Conservation (phyloP, 768 basidiomycete genomes). For the Neoboletus magnificus region DNA sequence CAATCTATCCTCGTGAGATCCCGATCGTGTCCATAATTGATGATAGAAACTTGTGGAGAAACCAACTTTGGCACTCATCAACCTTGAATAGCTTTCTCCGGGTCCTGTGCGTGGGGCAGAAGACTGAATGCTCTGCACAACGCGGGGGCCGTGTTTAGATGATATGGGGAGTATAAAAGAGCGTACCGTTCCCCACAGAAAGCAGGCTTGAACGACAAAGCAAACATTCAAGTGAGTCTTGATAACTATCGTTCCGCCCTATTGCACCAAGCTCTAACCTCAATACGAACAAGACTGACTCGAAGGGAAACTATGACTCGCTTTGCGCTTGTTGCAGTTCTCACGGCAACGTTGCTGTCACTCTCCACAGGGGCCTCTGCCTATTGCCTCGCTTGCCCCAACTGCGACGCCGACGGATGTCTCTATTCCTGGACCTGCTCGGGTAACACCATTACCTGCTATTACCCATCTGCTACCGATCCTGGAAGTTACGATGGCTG, state of each 20-base stretch:
- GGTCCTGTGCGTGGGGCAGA: not conserved
- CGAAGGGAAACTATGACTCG: not conserved
- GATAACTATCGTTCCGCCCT: not conserved
- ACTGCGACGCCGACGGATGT: not conserved
- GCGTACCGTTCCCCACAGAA: not conserved
- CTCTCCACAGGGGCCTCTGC: not conserved
- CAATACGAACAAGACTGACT: not conserved
- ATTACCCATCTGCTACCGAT: not conserved
- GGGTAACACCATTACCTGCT: not conserved
- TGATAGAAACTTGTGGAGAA: not conserved
- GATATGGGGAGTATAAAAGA: not conserved
- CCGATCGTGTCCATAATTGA: not conserved
- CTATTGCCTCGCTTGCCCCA: not conserved
- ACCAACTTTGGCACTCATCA: not conserved
- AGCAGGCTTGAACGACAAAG: not conserved
- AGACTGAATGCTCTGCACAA: not conserved
- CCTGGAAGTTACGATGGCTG: constrained; percentile 1
- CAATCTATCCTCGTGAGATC: no score
- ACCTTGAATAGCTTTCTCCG: not conserved
- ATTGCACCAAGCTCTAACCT: not conserved
- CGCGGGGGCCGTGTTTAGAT: not conserved
- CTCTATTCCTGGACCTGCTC: constrained; percentile 8
- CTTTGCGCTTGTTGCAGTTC: not conserved
- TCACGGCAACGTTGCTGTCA: not conserved
- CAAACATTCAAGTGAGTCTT: not conserved